A percentile compares a stretch with the other conserved stretches of the same genome.
These are phyloP conservation scores for Zoysia japonica DNA, from an alignment of 176 grass and related monocot genomes.

Conservation along the genomic window DNA sequence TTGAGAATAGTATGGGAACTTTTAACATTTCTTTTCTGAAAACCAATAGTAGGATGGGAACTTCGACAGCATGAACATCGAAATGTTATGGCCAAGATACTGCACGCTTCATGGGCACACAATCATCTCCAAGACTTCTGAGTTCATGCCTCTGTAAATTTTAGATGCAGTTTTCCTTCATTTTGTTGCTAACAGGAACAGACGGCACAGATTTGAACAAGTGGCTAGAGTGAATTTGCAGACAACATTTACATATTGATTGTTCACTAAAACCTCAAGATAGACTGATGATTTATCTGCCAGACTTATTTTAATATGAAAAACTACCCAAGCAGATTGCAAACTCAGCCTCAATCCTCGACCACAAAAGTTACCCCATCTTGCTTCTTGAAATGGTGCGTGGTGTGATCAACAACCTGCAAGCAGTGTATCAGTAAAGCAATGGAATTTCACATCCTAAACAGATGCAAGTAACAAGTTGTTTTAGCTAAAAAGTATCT, in stretches of 20 bases:
- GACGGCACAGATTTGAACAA: neutral
- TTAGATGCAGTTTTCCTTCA: neutral
- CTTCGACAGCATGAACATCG: neutral
- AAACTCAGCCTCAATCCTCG: constrained; percentile 51
- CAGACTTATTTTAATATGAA: too few species aligned
- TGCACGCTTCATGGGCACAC: neutral
- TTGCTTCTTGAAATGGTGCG: constrained; percentile 55
- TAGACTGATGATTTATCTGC: too few species aligned
- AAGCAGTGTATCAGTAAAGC: neutral
- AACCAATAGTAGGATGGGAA: neutral
- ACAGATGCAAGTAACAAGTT: neutral
- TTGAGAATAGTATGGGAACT: neutral
- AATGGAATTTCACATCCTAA: neutral
- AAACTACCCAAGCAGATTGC: neutral
- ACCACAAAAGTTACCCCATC: constrained; percentile 63
- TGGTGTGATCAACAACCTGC: constrained; percentile 87
- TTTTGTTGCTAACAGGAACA: neutral
- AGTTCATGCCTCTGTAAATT: neutral
- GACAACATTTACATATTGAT: constrained; percentile 26
- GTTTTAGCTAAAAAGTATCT: neutral
- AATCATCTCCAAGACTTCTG: constrained; percentile 8
- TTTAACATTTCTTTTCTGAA: neutral
- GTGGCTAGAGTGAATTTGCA: neutral
- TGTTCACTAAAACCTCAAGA: neutral
- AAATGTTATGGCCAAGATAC: neutral